A percentile compares a stretch with the other conserved stretches of the same genome.
These are phyloP conservation scores for Thraustotheca clavata DNA, from an alignment of 352 stramenopile species.

Conservation along the genomic window DNA sequence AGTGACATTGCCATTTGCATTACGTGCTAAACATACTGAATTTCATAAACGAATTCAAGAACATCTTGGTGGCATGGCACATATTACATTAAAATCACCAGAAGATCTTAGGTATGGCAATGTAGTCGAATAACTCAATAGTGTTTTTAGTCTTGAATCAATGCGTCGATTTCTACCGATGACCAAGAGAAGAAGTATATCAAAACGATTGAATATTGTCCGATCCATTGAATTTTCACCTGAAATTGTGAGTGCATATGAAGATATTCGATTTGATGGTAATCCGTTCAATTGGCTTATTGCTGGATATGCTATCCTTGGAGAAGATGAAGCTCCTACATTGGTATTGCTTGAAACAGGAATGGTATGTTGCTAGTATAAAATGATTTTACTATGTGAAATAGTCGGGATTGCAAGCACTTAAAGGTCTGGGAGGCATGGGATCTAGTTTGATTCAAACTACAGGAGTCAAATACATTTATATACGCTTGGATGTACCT, in stretches of 20 bases:
- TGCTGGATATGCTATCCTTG: slow-evolving; percentile 57
- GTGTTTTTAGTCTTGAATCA: background rate
- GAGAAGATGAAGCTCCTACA: slow-evolving; percentile 50
- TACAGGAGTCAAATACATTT: slow-evolving; percentile 83
- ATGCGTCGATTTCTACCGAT: slow-evolving; percentile 6
- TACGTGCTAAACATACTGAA: slow-evolving; percentile 81
- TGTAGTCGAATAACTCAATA: background rate
- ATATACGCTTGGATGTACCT: slow-evolving; percentile 79
- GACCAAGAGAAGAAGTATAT: slow-evolving; percentile 17
- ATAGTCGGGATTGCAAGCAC: slow-evolving; percentile 66
- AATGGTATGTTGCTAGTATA: slow-evolving; percentile 38
- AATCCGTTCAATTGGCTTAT: slow-evolving; percentile 82
- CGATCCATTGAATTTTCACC: slow-evolving; percentile 65
- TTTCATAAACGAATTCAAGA: slow-evolving; percentile 85
- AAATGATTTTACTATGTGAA: background rate
- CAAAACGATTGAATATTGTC: background rate
- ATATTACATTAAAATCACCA: slow-evolving; percentile 62
- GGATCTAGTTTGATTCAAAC: slow-evolving; percentile 50
- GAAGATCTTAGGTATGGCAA: slow-evolving; percentile 64
- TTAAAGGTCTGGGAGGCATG: slow-evolving; percentile 79
- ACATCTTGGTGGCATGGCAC: slow-evolving; percentile 63
- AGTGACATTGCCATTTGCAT: slow-evolving; percentile 69
- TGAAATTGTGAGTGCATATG: slow-evolving; percentile 53
- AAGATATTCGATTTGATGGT: slow-evolving; percentile 72
- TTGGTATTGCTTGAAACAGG: slow-evolving; percentile 78